Evolutionary conservation across 495 filamentous ascomycete genomes (phyloP).

Genomic region (Hypoxylon intermedium): DNA sequence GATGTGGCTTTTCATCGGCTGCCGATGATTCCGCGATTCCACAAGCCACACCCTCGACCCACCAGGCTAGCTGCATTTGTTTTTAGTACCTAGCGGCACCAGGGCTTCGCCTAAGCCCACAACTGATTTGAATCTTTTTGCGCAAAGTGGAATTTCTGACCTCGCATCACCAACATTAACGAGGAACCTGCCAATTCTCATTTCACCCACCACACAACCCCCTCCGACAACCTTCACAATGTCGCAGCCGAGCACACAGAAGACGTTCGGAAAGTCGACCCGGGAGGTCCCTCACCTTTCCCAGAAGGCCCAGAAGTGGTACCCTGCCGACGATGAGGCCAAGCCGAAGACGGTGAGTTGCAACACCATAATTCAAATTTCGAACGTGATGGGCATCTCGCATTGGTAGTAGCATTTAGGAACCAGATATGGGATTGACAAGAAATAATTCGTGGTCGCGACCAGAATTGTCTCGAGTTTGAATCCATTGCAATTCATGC

Average conservation of each 20-base stretch:
- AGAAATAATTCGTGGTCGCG: neutral
- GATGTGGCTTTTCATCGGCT: constrained; percentile 3
- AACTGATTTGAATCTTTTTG: constrained; percentile 47
- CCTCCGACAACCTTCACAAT: constrained; percentile 60
- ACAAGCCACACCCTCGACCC: constrained; percentile 30
- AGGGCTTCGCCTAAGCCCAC: constrained; percentile 49
- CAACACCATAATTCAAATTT: constrained; percentile 18
- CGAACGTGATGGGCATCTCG: constrained; percentile 9
- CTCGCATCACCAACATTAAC: constrained; percentile 43
- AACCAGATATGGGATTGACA: constrained; percentile 11
- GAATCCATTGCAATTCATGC: constrained; percentile 4
- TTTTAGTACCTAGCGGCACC: constrained; percentile 41
- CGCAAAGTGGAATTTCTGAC: constrained; percentile 44
- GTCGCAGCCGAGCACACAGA: constrained; percentile 76
- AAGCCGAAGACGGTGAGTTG: constrained; percentile 89
- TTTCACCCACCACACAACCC: constrained; percentile 49
- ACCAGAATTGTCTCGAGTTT: constrained; percentile 1
- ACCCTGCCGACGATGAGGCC: constrained; percentile 92
- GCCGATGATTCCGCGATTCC: constrained; percentile 7
- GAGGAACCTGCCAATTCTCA: constrained; percentile 39
- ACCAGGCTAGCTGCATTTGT: constrained; percentile 11
- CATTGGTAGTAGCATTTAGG: constrained; percentile 20
- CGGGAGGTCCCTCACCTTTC: constrained; percentile 81
- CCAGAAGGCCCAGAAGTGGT: constrained; percentile 98
- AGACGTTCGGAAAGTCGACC: constrained; percentile 98